Evolutionary conservation across 495 filamentous ascomycete species (phyloP), one percentile per base, ranked within the genome.

Genomic region (Lasiosphaeria miniovina): DNA sequence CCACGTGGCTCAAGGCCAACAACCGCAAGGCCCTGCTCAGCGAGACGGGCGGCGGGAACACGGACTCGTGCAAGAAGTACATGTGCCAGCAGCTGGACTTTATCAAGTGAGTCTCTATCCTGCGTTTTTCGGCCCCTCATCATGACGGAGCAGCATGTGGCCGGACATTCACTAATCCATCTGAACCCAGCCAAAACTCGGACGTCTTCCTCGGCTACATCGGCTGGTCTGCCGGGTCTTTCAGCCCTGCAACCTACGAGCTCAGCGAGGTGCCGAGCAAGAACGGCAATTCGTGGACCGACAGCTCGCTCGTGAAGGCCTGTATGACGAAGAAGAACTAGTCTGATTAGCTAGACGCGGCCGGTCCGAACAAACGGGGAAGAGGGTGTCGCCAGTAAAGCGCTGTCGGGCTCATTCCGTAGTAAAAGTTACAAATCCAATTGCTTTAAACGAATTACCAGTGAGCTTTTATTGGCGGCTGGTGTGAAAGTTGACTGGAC

Each of bases 121-220:
- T 41, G 8, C 36, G 36, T 40, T 40, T 40, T 11, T 40, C 36
- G 36, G 6, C 36, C n/a, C n/a, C n/a, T n/a, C n/a, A n/a, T n/a
- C n/a, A n/a, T n/a, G n/a, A n/a, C n/a, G n/a, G n/a, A 40, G 11
- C 38, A 41, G 38, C 38, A 12, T 41, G 6, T 6, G 38, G 12
- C 38, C 6, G 38, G 38, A 5, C 43, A 46, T 46, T 0, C 43
- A 11, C 43, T 53, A 7, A 38, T 38, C 12, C 17, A 6, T 5
- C 40, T 52, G 24, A 14, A 9, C 31, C 17, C n/a, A n/a, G 6
- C 54, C 55, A 65, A 55, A 83, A 84, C 62, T 65, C 75, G 5
- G 82, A 82, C 52, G 79, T 82, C 41, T 84, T 77, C 61, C 61
- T 84, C 4, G 82, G 80, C 4, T 84, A 75, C 56, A 69, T 75